A percentile compares a stretch with the other conserved stretches of the same genome.
These are phyloP conservation scores for Populus alba DNA, from an alignment of 345 rosid genomes.

Conservation along the genomic window DNA sequence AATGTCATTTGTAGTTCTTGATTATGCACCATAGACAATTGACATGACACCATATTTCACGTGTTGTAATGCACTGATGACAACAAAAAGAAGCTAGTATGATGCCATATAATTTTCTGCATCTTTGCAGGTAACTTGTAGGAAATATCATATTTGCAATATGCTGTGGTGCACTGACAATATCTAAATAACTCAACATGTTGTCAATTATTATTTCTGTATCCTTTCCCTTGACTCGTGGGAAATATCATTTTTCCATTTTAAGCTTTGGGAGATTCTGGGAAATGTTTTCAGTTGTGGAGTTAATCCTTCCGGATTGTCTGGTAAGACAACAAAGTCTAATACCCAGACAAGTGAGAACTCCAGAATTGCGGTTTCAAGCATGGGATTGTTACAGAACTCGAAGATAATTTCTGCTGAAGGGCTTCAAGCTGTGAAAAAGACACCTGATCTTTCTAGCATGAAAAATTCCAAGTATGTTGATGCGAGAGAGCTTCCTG, in stretches of 20 bases:
- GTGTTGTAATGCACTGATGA: not conserved
- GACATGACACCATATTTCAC: not conserved
- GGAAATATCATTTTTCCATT: not conserved
- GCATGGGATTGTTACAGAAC: slow-evolving; percentile 34
- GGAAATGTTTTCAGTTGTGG: slow-evolving; percentile 37
- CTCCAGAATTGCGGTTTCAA: slow-evolving; percentile 32
- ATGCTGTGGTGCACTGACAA: too few relatives aligned
- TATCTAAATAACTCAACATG: too few relatives aligned
- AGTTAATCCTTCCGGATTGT: slow-evolving; percentile 34
- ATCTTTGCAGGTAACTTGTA: too few relatives aligned
- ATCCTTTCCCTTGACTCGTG: too few relatives aligned
- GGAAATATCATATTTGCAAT: too few relatives aligned
- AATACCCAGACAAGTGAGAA: slow-evolving; percentile 12
- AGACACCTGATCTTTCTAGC: slow-evolving; percentile 40
- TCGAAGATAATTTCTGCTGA: slow-evolving; percentile 36
- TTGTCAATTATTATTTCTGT: too few relatives aligned
- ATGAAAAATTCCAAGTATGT: slow-evolving; percentile 47
- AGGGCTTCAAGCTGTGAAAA: slow-evolving; percentile 46
- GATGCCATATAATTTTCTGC: too few relatives aligned
- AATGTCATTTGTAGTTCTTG: not conserved
- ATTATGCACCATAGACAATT: not conserved
- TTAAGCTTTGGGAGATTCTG: slow-evolving; percentile 2
- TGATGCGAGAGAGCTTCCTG: not conserved
- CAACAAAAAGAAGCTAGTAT: too few relatives aligned
- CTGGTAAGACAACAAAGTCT: slow-evolving; percentile 38